phyloP scores from a whole-genome alignment of 225 moss, liverwort and hornwort genomes.

The Physcomitrium patens region DNA sequence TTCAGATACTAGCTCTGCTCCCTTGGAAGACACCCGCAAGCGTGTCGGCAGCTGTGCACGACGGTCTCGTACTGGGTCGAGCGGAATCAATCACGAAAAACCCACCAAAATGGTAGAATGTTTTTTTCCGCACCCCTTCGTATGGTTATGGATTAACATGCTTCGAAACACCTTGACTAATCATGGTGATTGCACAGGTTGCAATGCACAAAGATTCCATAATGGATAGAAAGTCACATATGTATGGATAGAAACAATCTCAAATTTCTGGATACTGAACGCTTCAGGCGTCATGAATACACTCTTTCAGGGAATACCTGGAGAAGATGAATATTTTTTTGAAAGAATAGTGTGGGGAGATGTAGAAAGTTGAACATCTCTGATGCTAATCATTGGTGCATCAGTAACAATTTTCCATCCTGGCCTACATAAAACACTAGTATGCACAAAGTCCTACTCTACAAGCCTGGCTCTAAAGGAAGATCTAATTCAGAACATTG shows the following conservation, averaged over 20 bases:
- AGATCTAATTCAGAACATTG: slow-evolving; percentile 23
- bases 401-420: slow-evolving; percentile 29
- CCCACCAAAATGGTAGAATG: no score
- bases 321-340: slow-evolving; percentile 14
- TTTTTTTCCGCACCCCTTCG: not conserved
- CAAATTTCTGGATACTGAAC: not conserved
- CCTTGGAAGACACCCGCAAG: not conserved
- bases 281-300: not conserved
- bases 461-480: slow-evolving; percentile 9
- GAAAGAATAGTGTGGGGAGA: slow-evolving; percentile 32
- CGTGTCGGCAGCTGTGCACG: not conserved
- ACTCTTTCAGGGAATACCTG: slow-evolving; percentile 17
- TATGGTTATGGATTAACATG: slow-evolving; percentile 5
- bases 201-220: not conserved
- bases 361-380: slow-evolving; percentile 1
- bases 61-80: not conserved
- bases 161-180: not conserved
- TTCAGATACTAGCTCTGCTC: not conserved
- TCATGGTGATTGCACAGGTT: slow-evolving; percentile 7
- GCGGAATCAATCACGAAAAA: not conserved
- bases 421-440: slow-evolving; percentile 23
- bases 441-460: slow-evolving; percentile 36
- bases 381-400: slow-evolving; percentile 31
- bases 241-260: not conserved
- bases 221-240: not conserved